Evolutionary conservation across 371 early-diverging fungal genomes (phyloP), one percentile per base, ranked within the genome.

Genomic region (Syncephalastrum sp.): DNA sequence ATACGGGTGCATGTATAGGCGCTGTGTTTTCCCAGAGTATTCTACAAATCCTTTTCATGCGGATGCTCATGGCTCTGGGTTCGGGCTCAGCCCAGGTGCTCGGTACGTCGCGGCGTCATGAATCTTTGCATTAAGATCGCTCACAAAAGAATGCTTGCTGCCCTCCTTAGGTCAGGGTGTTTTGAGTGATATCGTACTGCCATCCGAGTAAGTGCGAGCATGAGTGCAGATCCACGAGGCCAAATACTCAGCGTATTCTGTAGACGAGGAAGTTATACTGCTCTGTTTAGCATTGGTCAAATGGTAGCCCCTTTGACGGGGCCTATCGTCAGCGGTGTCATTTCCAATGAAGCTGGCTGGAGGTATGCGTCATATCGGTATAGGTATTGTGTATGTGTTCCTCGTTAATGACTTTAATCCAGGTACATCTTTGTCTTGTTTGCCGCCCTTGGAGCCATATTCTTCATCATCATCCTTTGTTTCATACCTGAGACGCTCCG

Each of bases 401-500:
- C 67, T 43, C 10, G 38, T 10, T 33, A 2, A 33, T 33, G 10
- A 33, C 2, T 33, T 33, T 10, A 33, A 1, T 51, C 27, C 50
- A 72, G 72, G 57, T 61, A 69, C 59, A 75, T 75, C 25, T 81
- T 81, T 61, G 82, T 84, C 81, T 42, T 81, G 41, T 64, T 83
- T 50, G 54, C 76, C 1, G 79, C 73, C 24, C 55, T 72, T 44
- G 81, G 82, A 6, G 73, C 73, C 14, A 33, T 70, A 7, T 70
- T 80, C 27, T 63, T 79, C 19, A 25, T 70, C n/a, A 23, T 76
- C 27, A 67, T 82, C 14, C 42, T 73, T 23, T 73, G 81, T 56
- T 67, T 81, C 24, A 61, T 85, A 41, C 84, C 86, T 8, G 86
- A 86, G 54, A 86, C 86, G 0, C 74, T 81, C 27, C 75, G 78